Conservation (phyloP, 306 rosid genomes). For the Vachellia pachyceras region DNA sequence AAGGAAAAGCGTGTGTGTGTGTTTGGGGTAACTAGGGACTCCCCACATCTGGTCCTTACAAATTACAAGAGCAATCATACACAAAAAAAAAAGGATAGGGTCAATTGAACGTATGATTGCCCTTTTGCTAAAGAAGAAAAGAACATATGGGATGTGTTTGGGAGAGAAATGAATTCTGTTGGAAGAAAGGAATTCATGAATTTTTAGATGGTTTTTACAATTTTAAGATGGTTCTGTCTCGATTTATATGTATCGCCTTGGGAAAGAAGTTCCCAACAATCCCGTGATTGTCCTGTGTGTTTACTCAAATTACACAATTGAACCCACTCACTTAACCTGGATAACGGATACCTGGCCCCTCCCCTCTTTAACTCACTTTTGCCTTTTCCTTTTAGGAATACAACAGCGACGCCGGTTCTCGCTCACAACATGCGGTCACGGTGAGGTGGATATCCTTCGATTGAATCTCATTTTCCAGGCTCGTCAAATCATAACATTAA, state of each 20-base stretch:
- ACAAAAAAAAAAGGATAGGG: not conserved
- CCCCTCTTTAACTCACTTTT: too few species aligned
- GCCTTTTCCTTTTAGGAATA: not conserved
- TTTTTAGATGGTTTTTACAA: too few species aligned
- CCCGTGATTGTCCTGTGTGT: not conserved
- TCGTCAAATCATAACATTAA: not conserved
- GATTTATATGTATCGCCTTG: too few species aligned
- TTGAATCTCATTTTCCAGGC: not conserved
- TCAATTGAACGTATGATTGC: not conserved
- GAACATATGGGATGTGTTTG: too few species aligned
- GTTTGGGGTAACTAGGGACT: not conserved
- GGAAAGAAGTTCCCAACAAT: too few species aligned
- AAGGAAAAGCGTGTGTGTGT: not conserved
- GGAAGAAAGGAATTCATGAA: too few species aligned
- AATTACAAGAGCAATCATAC: not conserved
- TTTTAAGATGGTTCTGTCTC: too few species aligned
- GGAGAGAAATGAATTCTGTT: too few species aligned
- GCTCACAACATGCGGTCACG: not conserved
- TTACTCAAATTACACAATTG: too few species aligned
- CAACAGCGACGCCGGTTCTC: not conserved
- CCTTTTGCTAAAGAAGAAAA: not conserved
- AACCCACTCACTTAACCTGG: too few species aligned
- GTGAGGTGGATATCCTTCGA: not conserved
- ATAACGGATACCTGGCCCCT: too few species aligned
- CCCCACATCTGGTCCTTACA: too few species aligned